A percentile compares a stretch with the other conserved stretches of the same genome.
phyloP scores from a whole-genome alignment of 2,329 filamentous ascomycete species.

The Arthrobotrys sphaeroides region DNA sequence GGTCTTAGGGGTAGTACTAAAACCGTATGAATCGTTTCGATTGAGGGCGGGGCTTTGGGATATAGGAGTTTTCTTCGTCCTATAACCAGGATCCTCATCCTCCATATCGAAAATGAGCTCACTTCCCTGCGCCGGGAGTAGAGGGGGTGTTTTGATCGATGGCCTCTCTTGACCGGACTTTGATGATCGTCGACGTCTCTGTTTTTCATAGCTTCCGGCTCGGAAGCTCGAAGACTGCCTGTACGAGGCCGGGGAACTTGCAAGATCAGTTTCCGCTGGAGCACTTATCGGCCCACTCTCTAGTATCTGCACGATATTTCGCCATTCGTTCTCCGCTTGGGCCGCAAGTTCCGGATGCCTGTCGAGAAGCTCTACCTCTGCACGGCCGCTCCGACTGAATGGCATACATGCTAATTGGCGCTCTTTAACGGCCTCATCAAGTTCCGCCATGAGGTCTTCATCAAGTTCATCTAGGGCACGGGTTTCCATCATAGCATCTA shows the following conservation, averaged over 20 bases:
- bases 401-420: conserved; percentile 83
- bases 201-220: conserved; percentile 59
- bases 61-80: conserved; percentile 29
- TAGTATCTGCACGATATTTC: conserved; percentile 57
- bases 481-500: conserved; percentile 92
- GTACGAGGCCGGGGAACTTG: conserved; percentile 34
- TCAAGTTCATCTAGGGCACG: conserved; percentile 85
- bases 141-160: conserved; percentile 73
- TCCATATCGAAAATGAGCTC: conserved; percentile 97
- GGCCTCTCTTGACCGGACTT: conserved; percentile 67
- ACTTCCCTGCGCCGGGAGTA: conserved; percentile 71
- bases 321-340: conserved; percentile 60
- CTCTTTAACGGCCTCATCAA: conserved; percentile 80
- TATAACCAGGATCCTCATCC: conserved; percentile 68
- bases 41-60: conserved; percentile 38
- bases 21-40: conserved; percentile 12
- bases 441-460: conserved; percentile 78
- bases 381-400: conserved; percentile 76
- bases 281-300: conserved; percentile 16
- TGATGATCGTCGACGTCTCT: conserved; percentile 62
- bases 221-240: conserved; percentile 62
- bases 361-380: conserved; percentile 61
- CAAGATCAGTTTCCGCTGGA: conserved; percentile 15
- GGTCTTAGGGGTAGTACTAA: conserved; percentile 25
- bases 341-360: conserved; percentile 64